Evolutionary conservation across 2,329 filamentous ascomycete species (phyloP).

Genomic region (Botrytis pseudocinerea): DNA sequence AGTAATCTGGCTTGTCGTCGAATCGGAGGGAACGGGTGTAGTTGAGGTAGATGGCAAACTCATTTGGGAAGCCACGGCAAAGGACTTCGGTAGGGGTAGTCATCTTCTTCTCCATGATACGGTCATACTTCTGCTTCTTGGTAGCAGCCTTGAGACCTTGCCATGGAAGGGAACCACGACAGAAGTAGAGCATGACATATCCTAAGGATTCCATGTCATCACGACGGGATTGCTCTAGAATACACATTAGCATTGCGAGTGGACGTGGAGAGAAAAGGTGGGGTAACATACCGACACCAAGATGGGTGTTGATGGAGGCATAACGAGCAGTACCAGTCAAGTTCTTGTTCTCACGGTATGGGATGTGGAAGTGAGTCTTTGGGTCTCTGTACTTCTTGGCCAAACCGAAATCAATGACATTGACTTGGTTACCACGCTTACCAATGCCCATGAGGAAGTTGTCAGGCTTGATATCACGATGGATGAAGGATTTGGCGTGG

Average conservation of each 20-base stretch:
- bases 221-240: conserved; percentile 88
- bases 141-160: conserved; percentile 97
- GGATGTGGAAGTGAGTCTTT: conserved; percentile 99
- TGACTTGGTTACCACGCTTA: conserved; percentile 99
- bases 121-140: conserved; percentile 99
- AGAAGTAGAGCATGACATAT: conserved; percentile 99
- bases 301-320: conserved; percentile 97
- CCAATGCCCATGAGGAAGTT: conserved; percentile 99
- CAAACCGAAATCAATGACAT: conserved; percentile 97
- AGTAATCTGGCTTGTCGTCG: conserved; percentile 99
- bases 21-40: conserved; percentile 98
- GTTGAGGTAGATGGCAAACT: conserved; percentile 99
- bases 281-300: conserved; percentile 74
- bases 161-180: conserved; percentile 97
- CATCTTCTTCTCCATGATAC: conserved; percentile 99
- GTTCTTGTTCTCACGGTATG: conserved; percentile 99
- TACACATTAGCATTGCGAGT: conserved; percentile 36
- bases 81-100: conserved; percentile 97
- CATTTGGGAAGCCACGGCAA: conserved; percentile 98
- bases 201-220: conserved; percentile 99
- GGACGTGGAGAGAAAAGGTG: not conserved
- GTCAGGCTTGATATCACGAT: conserved; percentile 99
- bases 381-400: conserved; percentile 99
- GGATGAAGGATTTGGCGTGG: conserved; percentile 98
- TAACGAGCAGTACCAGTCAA: conserved; percentile 97